Evolutionary conservation across 2,329 filamentous ascomycete genomes (phyloP).

Genomic region (Proliferodiscus dingleyae): DNA sequence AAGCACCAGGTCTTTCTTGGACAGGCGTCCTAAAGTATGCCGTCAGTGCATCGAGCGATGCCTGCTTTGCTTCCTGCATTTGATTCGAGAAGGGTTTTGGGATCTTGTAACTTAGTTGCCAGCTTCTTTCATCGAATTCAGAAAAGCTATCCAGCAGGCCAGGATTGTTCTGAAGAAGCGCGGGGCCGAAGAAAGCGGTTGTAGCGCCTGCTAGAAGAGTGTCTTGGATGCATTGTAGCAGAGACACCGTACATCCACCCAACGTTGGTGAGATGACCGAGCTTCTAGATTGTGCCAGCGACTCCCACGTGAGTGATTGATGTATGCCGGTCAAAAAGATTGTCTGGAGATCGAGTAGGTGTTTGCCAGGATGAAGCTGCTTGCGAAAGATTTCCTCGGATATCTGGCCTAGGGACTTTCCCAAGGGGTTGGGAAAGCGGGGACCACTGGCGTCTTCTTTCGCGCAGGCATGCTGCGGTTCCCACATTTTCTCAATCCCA

Average conservation of each 20-base stretch:
- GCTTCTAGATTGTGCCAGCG: no score
- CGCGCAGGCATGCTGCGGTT: background rate
- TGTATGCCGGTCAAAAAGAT: background rate
- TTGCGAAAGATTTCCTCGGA: background rate
- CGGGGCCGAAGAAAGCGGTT: background rate
- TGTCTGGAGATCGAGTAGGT: background rate
- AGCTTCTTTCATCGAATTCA: background rate
- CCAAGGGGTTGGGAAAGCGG: background rate
- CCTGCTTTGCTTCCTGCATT: background rate
- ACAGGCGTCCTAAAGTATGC: background rate
- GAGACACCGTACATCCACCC: background rate
- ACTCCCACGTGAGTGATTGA: background rate
- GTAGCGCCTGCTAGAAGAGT: background rate
- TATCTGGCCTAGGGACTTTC: background rate
- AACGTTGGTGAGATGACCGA: background rate
- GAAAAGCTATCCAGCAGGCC: background rate
- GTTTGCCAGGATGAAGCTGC: background rate
- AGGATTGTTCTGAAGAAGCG: background rate
- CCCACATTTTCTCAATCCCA: background rate
- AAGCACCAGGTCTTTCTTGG: background rate
- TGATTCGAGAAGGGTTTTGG: background rate
- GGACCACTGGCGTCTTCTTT: no score
- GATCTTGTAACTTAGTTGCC: background rate
- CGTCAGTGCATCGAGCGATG: background rate
- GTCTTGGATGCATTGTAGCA: background rate